Conservation (phyloP, 179 eudicot species). For the Monotropa hypopitys region DNA sequence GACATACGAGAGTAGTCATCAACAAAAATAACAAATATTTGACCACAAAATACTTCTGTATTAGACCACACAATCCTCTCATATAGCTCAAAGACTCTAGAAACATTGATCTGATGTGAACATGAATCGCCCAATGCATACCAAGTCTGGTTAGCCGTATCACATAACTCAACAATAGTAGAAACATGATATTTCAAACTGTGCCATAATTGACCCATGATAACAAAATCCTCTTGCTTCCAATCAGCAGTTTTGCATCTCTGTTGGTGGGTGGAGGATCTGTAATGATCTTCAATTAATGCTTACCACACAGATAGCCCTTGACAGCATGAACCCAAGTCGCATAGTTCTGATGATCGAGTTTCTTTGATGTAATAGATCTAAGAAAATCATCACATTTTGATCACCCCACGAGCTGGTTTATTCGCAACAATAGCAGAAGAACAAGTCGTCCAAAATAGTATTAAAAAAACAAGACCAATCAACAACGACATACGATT, state of each 20-base stretch:
- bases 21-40: background rate
- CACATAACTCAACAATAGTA: background rate
- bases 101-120: background rate
- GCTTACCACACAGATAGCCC: background rate
- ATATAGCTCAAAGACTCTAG: background rate
- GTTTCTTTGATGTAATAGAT: background rate
- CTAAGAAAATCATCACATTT: background rate
- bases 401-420: no score
- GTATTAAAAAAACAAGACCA: no score
- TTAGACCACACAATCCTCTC: no score
- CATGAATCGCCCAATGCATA: background rate
- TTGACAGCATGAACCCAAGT: background rate
- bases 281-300: background rate
- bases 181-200: background rate
- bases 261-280: background rate
- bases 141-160: background rate
- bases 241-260: no score
- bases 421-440: no score
- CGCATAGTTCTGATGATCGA: background rate
- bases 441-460: no score
- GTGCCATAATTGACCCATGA: background rate
- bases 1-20: background rate
- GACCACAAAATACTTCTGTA: no score
- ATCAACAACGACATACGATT: no score
- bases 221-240: no score